Base-by-base conservation (phyloP, 225 moss, liverwort and hornwort species). In the Anthoceros angustus region DNA sequence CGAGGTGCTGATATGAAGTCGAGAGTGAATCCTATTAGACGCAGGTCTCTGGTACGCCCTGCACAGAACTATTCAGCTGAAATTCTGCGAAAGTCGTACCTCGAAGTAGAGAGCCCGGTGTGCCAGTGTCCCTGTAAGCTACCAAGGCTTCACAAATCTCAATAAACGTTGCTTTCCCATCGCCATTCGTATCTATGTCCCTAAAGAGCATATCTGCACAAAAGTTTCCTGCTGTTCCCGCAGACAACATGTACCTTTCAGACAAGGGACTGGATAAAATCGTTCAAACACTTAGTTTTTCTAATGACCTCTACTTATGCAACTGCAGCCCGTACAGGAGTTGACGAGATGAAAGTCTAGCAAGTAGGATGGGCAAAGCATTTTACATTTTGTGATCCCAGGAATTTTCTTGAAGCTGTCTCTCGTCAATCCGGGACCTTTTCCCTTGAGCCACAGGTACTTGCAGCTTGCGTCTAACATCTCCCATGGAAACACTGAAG, bases 151-250 rank as follows among this genome's bases (percentile, higher is more conserved):
- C 71, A 11, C 76, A 77, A 61, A 90, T 66, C 62, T 94, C 90
- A 39, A 87, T 72, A 49, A 71, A 86, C 69, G 78, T 80, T 18
- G 86, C 72, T 12, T 74, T 82, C 18, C 87, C 93, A 61, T 80
- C 79, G 10, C 78, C 70, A 74, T 94, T 72, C 0, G 77, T 71
- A 70, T 94, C 86, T 21, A 89, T 75, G 55, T 83, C 80, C 41
- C 82, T 84, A 69, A 87, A 94, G 41, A 94, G 60, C 41, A 83
- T 78, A 61, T 85, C 80, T 73, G 84, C 86, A 69, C 76, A 87
- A 32, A 83, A 70, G 72, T 70, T 68, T 68, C 77, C 81, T 78
- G 87, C 90, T 90, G 84, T 64, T 46, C 70, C 76, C 66, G 64
- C 40, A 62, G 40, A 20, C 12, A 62, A 15, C 55, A 55, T 55